Evolutionary conservation across 495 filamentous ascomycete species (phyloP).

Genomic region (Penicillium steckii): DNA sequence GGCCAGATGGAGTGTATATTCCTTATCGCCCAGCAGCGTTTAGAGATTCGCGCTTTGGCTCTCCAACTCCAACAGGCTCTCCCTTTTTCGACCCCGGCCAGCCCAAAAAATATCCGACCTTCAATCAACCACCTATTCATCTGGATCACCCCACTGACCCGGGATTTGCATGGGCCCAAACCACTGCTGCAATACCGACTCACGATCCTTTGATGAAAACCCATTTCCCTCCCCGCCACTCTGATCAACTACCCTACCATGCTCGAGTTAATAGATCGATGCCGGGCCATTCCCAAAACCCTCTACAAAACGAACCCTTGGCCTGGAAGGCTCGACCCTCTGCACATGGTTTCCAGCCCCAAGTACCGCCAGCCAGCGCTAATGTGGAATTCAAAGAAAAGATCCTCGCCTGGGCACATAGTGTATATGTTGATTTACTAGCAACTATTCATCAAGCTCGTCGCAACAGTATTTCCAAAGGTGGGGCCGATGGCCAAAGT

Average conservation of each 20-base stretch:
- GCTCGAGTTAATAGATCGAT: conserved; percentile 22
- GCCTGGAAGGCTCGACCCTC: conserved; percentile 28
- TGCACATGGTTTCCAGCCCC: conserved; percentile 21
- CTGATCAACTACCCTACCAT: conserved; percentile 42
- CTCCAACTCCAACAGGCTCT: conserved; percentile 19
- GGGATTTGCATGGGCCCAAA: conserved; percentile 33
- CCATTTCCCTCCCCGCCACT: conserved; percentile 44
- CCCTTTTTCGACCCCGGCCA: conserved; percentile 23
- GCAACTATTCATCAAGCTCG: conserved; percentile 66
- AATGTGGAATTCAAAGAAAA: conserved; percentile 76
- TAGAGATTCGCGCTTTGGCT: conserved; percentile 54
- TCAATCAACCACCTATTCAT: conserved; percentile 27
- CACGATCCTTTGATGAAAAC: conserved; percentile 32
- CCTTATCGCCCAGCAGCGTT: conserved; percentile 71
- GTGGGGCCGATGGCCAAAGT: conserved; percentile 30
- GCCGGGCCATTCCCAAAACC: conserved; percentile 12
- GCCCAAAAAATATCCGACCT: conserved; percentile 25
- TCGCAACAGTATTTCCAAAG: conserved; percentile 40
- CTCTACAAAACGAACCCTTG: conserved; percentile 11
- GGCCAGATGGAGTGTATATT: conserved; percentile 73
- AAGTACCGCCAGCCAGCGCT: conserved; percentile 21
- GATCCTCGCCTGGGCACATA: conserved; percentile 79
- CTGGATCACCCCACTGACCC: conserved; percentile 24
- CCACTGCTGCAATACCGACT: conserved; percentile 22
- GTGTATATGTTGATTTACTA: conserved; percentile 83